These are phyloP conservation scores for Tricholoma furcatifolium DNA, from an alignment of 768 basidiomycete species.

Conservation along the genomic window DNA sequence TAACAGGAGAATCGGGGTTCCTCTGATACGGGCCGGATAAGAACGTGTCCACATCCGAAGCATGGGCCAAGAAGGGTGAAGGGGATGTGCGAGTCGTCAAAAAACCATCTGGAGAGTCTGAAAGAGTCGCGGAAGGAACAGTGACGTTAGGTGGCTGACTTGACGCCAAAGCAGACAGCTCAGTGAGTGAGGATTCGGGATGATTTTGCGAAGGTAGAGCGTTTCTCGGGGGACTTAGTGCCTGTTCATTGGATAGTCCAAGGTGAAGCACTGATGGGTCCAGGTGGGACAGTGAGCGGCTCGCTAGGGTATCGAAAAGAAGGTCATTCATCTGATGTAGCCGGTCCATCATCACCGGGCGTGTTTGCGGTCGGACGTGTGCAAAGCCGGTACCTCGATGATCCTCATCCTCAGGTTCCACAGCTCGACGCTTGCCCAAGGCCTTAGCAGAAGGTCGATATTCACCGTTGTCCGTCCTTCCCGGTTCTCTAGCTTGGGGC, in stretches of 20 bases:
- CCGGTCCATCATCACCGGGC: background rate
- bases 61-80: conserved; percentile 9
- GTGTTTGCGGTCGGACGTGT: background rate
- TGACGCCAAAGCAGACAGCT: background rate
- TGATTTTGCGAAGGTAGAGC: background rate
- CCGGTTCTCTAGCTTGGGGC: too few relatives aligned
- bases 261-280: background rate
- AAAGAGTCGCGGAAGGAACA: background rate
- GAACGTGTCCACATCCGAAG: background rate
- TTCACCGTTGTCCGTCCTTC: background rate
- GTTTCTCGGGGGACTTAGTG: too few relatives aligned
- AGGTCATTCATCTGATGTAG: background rate
- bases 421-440: conserved; percentile 29
- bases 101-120: background rate
- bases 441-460: conserved; percentile 30
- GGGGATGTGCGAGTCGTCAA: background rate
- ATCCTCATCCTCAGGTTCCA: conserved; percentile 2
- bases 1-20: background rate
- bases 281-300: background rate
- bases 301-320: background rate
- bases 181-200: background rate
- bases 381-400: background rate
- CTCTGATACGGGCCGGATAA: background rate
- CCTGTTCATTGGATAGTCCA: background rate
- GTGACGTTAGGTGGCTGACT: background rate